Evolutionary conservation across 2,329 filamentous ascomycete species (phyloP).

Genomic region (Scedosporium apiospermum): DNA sequence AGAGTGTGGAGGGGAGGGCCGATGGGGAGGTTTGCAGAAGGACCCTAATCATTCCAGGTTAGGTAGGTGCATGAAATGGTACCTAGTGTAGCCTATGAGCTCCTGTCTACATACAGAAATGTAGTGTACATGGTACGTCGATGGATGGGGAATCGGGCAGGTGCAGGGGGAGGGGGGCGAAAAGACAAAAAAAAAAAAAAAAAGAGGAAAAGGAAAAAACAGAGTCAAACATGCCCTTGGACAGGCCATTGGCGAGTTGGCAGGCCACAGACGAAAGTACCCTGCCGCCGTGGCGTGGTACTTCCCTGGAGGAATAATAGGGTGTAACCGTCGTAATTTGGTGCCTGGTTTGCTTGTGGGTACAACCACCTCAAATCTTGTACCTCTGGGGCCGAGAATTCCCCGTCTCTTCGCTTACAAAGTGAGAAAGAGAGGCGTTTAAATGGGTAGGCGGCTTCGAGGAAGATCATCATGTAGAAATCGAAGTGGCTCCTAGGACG

Average conservation of each 20-base stretch:
- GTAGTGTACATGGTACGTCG: neutral
- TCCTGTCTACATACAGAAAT: neutral
- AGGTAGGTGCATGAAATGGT: neutral
- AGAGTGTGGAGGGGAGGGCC: neutral
- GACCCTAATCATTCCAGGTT: constrained; percentile 1
- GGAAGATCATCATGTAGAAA: neutral
- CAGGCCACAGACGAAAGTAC: neutral
- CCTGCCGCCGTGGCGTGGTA: neutral
- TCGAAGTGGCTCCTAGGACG: neutral
- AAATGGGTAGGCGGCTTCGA: neutral
- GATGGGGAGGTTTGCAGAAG: constrained; percentile 1
- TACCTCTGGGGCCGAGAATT: neutral
- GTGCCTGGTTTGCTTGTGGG: neutral
- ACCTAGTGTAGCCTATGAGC: neutral
- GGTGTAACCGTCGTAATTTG: neutral
- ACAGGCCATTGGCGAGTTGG: neutral
- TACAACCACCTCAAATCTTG: neutral
- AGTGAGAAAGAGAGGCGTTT: neutral
- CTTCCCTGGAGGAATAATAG: neutral
- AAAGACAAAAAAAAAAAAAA: neutral
- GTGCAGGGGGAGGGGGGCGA: neutral
- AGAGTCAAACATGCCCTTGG: neutral
- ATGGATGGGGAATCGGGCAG: neutral
- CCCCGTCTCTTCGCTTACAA: neutral
- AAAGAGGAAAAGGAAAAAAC: too few species aligned